Evolutionary conservation across 306 rosid species (phyloP).

Genomic region (Senna tora): DNA sequence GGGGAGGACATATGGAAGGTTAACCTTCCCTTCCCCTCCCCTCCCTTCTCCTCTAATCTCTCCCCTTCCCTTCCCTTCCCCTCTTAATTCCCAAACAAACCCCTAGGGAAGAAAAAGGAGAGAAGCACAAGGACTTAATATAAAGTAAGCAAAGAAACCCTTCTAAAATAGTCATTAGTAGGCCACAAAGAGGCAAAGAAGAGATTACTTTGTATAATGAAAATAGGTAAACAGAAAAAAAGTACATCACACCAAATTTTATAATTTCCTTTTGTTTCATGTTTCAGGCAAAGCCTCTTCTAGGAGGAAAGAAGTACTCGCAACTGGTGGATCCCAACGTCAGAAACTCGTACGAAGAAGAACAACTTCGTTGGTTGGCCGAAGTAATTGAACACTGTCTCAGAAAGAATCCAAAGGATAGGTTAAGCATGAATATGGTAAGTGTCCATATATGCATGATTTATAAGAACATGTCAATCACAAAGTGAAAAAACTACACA

Average conservation of each 20-base stretch:
- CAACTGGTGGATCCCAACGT: conserved; percentile 45
- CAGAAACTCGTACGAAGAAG: conserved; percentile 46
- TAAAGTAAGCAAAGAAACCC: not conserved
- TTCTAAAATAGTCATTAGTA: not conserved
- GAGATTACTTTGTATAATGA: not conserved
- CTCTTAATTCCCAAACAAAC: no score
- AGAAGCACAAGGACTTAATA: not conserved
- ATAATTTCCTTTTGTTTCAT: conserved; percentile 2
- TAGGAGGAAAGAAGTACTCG: conserved; percentile 42
- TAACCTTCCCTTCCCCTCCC: no score
- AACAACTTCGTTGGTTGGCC: conserved; percentile 44
- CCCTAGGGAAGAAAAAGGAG: not conserved
- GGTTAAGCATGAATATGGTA: conserved; percentile 50
- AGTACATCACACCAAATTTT: not conserved
- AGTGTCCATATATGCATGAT: conserved; percentile 32
- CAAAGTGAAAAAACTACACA: not conserved
- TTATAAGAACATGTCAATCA: conserved; percentile 8
- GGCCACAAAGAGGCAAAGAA: not conserved
- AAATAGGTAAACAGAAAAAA: not conserved
- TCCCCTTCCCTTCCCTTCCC: no score
- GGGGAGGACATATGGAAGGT: no score
- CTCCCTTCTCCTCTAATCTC: no score
- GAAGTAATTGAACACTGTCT: conserved; percentile 46
- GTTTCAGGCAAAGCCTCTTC: conserved; percentile 50
- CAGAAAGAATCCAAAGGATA: conserved; percentile 53